Percentiles rank a stretch among this genome's conserved stretches.
Conservation (phyloP, 306 rosid species). For the Hippophae tibetana region DNA sequence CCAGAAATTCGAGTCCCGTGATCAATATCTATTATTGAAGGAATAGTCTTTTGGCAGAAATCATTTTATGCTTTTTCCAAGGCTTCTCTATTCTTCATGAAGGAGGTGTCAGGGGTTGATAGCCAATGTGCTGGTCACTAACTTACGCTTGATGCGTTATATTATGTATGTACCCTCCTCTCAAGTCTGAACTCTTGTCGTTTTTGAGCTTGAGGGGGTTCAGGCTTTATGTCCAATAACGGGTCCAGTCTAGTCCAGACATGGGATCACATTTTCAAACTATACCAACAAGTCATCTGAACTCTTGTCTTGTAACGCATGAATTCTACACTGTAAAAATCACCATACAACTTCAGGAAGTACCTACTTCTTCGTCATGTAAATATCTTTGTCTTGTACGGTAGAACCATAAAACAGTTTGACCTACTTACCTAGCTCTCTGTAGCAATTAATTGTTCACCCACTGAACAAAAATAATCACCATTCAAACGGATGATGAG, state of each 20-base stretch:
- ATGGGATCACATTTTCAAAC: slow-evolving; percentile 25
- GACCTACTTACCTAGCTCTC: slow-evolving; percentile 19
- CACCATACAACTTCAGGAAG: slow-evolving; percentile 30
- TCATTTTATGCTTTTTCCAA: slow-evolving; percentile 13
- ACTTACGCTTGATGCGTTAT: slow-evolving; percentile 10
- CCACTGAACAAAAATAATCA: too few relatives aligned
- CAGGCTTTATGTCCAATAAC: slow-evolving; percentile 18
- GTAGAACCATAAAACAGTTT: slow-evolving; percentile 19
- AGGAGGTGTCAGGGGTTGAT: slow-evolving; percentile 1
- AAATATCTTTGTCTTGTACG: slow-evolving; percentile 24
- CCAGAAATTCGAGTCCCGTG: slow-evolving; percentile 38
- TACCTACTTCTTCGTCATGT: slow-evolving; percentile 29
- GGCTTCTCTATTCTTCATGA: slow-evolving; percentile 4
- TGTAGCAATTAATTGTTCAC: background rate
- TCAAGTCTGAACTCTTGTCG: slow-evolving; percentile 15
- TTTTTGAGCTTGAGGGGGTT: slow-evolving; percentile 6
- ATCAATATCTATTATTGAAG: slow-evolving; percentile 13
- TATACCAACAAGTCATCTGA: slow-evolving; percentile 25
- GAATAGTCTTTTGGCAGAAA: slow-evolving; percentile 20
- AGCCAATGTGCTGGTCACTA: slow-evolving; percentile 7
- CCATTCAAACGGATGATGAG: too few relatives aligned
- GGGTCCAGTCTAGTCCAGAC: too few relatives aligned
- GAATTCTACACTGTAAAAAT: slow-evolving; percentile 41
- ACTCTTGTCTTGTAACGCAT: slow-evolving; percentile 43
- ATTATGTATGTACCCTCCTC: background rate